These are phyloP conservation scores for Trebouxia gelatinosa DNA, from an alignment of 163 green algal species.

Conservation along the genomic window DNA sequence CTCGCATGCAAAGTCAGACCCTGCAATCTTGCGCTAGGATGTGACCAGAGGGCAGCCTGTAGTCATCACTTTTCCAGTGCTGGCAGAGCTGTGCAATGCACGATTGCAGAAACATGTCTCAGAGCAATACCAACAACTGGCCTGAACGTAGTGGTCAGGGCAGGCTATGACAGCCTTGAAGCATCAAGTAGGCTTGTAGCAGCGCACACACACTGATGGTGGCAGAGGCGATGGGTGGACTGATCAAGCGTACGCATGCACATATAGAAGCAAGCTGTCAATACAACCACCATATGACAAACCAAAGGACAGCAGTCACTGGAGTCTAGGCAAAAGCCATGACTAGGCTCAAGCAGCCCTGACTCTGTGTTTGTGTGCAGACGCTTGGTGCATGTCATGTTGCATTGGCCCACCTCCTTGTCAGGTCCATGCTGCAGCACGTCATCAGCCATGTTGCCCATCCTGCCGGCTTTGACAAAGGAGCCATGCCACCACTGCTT, in stretches of 20 bases:
- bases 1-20: not conserved
- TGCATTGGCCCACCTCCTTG: not conserved
- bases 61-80: too few species aligned
- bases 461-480: constrained; percentile 8
- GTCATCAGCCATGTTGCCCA: constrained; percentile 20
- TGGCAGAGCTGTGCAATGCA: too few species aligned
- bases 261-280: not conserved
- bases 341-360: not conserved
- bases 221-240: not conserved
- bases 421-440: not conserved
- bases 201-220: too few species aligned
- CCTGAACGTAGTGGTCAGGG: too few species aligned
- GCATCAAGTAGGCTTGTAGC: too few species aligned
- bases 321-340: not conserved
- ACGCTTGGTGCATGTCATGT: not conserved
- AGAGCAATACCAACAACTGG: not conserved
- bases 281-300: too few species aligned
- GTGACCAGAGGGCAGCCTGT: too few species aligned
- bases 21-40: not conserved
- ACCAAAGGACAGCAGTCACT: not conserved
- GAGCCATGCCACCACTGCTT: constrained; percentile 21
- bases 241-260: not conserved
- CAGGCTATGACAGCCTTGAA: too few species aligned
- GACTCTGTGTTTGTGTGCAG: too few species aligned
- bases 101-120: not conserved